Evolutionary conservation across 2,329 filamentous ascomycete species (phyloP).

Genomic region (Penicillium sclerotigenum): DNA sequence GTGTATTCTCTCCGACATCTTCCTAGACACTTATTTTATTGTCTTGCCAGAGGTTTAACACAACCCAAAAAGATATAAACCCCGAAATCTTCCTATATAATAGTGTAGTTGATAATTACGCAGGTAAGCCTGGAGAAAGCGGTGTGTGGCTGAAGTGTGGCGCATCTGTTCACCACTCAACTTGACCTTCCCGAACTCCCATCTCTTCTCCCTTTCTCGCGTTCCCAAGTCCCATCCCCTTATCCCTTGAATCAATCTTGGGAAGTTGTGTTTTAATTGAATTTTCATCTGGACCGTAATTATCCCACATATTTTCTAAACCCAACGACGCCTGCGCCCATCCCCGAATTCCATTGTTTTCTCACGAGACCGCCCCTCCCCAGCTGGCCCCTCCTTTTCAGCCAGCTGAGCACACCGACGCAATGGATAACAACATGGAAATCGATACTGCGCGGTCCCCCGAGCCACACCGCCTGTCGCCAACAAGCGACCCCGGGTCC

Average conservation of each 20-base stretch:
- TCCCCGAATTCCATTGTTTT: slow-evolving; percentile 20
- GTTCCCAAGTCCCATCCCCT: slow-evolving; percentile 19
- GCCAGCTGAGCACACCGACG: slow-evolving; percentile 23
- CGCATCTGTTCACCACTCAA: slow-evolving; percentile 22
- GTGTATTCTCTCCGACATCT: not conserved
- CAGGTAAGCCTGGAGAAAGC: slow-evolving; percentile 7
- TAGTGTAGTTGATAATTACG: slow-evolving; percentile 3
- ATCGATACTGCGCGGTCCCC: slow-evolving; percentile 84
- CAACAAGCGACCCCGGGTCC: slow-evolving; percentile 77
- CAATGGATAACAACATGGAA: slow-evolving; percentile 98
- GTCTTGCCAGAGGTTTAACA: not conserved
- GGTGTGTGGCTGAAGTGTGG: slow-evolving; percentile 26
- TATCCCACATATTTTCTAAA: slow-evolving; percentile 11
- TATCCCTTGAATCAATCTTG: slow-evolving; percentile 21
- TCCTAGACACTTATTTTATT: not conserved
- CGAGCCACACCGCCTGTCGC: slow-evolving; percentile 70
- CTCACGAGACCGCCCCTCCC: slow-evolving; percentile 37
- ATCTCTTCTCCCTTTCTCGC: slow-evolving; percentile 25
- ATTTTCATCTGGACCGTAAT: slow-evolving; percentile 13
- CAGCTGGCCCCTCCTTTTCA: slow-evolving; percentile 27
- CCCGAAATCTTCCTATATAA: not conserved
- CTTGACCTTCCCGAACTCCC: slow-evolving; percentile 26
- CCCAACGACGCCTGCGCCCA: slow-evolving; percentile 5
- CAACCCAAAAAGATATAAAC: not conserved
- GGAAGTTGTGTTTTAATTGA: slow-evolving; percentile 12